These are phyloP conservation scores for Thielaviopsis ethacetica DNA, from an alignment of 2,329 filamentous ascomycete genomes.

Conservation along the genomic window DNA sequence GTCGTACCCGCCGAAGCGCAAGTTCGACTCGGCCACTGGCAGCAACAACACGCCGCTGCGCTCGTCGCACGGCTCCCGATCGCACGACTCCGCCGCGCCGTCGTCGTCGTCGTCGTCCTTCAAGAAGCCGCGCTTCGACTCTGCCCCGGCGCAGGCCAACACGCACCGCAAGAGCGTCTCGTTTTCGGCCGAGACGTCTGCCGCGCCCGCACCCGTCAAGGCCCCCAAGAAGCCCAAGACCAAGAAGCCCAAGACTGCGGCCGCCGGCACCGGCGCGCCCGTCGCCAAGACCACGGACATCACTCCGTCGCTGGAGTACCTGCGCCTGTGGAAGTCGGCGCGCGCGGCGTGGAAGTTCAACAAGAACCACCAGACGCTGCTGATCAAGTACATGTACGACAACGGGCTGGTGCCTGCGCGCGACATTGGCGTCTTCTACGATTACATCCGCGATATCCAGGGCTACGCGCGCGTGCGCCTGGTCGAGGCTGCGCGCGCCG, in stretches of 20 bases:
- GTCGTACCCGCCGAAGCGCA: constrained; percentile 21
- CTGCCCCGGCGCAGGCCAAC: constrained; percentile 12
- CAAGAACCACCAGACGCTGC: constrained; percentile 74
- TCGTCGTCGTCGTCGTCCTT: constrained; percentile 17
- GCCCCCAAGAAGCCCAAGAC: constrained; percentile 20
- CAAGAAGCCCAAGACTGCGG: constrained; percentile 25
- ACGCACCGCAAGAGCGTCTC: constrained; percentile 30
- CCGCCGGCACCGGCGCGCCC: constrained; percentile 15
- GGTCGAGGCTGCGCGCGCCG: constrained; percentile 45
- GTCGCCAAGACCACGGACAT: constrained; percentile 27
- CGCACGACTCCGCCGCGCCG: constrained; percentile 10
- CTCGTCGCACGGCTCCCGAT: constrained; percentile 7
- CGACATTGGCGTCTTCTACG: constrained; percentile 53
- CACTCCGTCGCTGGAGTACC: constrained; percentile 56
- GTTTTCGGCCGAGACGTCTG: constrained; percentile 26
- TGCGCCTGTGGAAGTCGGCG: constrained; percentile 56
- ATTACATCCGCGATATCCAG: constrained; percentile 67
- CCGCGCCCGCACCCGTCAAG: constrained; percentile 19
- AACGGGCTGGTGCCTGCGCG: constrained; percentile 51
- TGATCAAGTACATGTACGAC: constrained; percentile 71
- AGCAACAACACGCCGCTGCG: constrained; percentile 6
- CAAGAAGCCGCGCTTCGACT: constrained; percentile 18
- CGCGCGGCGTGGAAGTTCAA: constrained; percentile 82
- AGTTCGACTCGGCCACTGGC: constrained; percentile 14
- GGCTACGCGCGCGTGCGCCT: constrained; percentile 57